Conservation (phyloP, 805 yeast genomes). For the Saturnispora kantuleensis region DNA sequence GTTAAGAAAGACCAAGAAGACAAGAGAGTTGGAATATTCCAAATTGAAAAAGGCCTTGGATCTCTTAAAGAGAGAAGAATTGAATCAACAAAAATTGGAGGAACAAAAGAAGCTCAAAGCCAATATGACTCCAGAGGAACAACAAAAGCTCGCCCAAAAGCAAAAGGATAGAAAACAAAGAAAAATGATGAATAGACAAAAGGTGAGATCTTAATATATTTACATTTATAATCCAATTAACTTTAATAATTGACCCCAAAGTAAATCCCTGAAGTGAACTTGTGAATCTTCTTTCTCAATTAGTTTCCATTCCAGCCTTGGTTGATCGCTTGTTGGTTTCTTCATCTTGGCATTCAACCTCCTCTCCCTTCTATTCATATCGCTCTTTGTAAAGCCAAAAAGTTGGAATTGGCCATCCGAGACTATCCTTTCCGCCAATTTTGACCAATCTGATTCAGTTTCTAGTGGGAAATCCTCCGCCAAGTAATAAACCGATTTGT, state of each 20-base stretch:
- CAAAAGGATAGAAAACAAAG: constrained; percentile 75
- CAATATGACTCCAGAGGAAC: constrained; percentile 64
- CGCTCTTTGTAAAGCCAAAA: constrained; percentile 10
- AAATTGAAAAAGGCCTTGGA: constrained; percentile 66
- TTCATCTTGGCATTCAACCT: constrained; percentile 7
- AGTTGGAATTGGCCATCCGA: constrained; percentile 12
- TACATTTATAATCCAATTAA: not conserved
- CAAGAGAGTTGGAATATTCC: constrained; percentile 64
- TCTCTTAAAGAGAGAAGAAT: constrained; percentile 53
- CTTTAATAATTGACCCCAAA: constrained; percentile 5
- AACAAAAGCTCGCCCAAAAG: constrained; percentile 67
- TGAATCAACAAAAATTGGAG: constrained; percentile 62
- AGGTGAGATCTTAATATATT: constrained; percentile 24
- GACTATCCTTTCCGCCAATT: constrained; percentile 7
- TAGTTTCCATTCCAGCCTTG: constrained; percentile 5
- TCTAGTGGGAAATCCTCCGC: constrained; percentile 9
- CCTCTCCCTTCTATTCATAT: constrained; percentile 13
- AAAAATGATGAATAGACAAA: constrained; percentile 58
- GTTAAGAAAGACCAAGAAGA: constrained; percentile 61
- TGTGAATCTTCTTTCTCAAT: constrained; percentile 9
- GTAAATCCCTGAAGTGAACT: constrained; percentile 5
- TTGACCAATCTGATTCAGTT: constrained; percentile 8
- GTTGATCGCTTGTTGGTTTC: not conserved
- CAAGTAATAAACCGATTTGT: constrained; percentile 10
- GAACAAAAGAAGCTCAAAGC: constrained; percentile 58